phyloP scores from a whole-genome alignment of 208 protist species.

The Trichomonas tenax region DNA sequence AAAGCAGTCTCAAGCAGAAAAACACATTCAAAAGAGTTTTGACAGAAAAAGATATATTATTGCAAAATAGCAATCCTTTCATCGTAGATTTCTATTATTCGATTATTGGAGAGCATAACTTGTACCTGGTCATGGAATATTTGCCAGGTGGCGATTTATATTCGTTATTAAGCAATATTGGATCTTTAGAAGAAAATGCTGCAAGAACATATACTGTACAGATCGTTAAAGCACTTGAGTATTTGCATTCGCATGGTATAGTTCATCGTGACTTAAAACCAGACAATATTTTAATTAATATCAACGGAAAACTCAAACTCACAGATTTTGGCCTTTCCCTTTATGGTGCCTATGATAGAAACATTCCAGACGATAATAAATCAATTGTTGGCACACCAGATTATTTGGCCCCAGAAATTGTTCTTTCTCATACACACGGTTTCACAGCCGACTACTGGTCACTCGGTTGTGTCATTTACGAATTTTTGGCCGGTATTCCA shows the following conservation, averaged over 20 bases:
- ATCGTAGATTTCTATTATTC: constrained; percentile 17
- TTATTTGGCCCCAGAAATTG: neutral
- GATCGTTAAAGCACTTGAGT: constrained; percentile 48
- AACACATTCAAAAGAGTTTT: neutral
- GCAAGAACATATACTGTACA: constrained; percentile 49
- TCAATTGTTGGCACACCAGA: neutral
- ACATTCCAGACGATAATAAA: neutral
- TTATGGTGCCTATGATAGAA: neutral
- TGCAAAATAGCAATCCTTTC: neutral
- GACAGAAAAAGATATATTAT: neutral
- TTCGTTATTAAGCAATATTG: constrained; percentile 48
- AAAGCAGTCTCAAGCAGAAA: neutral
- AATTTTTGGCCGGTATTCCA: constrained; percentile 55
- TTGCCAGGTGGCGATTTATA: constrained; percentile 60
- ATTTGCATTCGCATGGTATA: constrained; percentile 48
- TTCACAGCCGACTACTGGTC: constrained; percentile 59
- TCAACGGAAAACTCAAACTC: constrained; percentile 35
- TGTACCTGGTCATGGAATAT: constrained; percentile 57
- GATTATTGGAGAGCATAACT: constrained; percentile 30
- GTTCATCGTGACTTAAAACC: constrained; percentile 52
- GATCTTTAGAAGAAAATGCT: constrained; percentile 41
- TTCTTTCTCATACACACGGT: constrained; percentile 41
- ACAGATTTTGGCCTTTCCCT: constrained; percentile 30
- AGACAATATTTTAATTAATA: constrained; percentile 53
- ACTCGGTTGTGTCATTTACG: constrained; percentile 55